These are phyloP conservation scores for Antrodiella citrinella DNA, from an alignment of 768 basidiomycete species.

Conservation along the genomic window DNA sequence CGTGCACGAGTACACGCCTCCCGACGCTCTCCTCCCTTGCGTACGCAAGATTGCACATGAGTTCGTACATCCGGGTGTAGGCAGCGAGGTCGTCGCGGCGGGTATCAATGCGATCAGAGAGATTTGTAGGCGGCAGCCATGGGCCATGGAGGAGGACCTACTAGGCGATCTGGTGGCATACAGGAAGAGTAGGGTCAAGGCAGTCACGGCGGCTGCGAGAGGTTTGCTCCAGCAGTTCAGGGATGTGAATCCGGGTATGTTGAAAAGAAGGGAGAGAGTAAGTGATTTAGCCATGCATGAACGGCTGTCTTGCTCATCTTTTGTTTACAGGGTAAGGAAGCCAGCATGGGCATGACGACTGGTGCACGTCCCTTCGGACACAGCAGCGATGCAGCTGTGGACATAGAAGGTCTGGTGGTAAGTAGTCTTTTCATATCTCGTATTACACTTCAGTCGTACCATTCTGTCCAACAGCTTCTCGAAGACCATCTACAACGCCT, in stretches of 20 bases:
- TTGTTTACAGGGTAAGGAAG: constrained; percentile 81
- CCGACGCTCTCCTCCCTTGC: constrained; percentile 84
- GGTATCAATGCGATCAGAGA: constrained; percentile 96
- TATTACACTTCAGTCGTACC: constrained; percentile 2
- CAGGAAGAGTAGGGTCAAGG: constrained; percentile 90
- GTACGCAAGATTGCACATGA: constrained; percentile 89
- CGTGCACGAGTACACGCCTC: constrained; percentile 91
- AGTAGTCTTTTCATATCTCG: constrained; percentile 21
- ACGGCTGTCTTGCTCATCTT: constrained; percentile 8
- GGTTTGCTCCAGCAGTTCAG: constrained; percentile 85
- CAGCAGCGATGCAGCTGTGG: constrained; percentile 58
- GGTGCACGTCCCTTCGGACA: constrained; percentile 79
- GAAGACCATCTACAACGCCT: constrained; percentile 78
- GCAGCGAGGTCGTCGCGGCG: constrained; percentile 89
- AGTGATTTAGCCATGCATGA: constrained; percentile 21
- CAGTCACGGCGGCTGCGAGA: constrained; percentile 82
- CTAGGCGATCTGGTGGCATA: constrained; percentile 92
- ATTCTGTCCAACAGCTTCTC: constrained; percentile 67
- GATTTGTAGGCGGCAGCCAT: constrained; percentile 89
- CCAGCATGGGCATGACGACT: constrained; percentile 62
- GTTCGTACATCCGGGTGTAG: constrained; percentile 96
- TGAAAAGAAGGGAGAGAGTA: constrained; percentile 83
- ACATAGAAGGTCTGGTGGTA: constrained; percentile 87
- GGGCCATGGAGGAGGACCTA: constrained; percentile 94
- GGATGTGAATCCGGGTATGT: constrained; percentile 91